phyloP scores from a whole-genome alignment of 306 rosid species.

The Cicer chorassanicum region DNA sequence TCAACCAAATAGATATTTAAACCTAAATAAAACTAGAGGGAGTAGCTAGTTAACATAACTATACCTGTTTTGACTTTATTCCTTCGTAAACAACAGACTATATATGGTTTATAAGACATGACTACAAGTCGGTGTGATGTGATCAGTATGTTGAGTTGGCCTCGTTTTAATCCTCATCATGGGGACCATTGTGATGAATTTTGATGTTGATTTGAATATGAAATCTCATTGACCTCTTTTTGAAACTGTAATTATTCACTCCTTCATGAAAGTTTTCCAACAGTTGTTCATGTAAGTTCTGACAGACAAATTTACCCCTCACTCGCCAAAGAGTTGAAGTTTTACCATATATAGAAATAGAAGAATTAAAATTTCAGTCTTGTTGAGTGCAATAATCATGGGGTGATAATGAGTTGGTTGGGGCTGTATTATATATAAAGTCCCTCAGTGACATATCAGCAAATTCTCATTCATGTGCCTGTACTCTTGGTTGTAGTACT shows the following conservation, averaged over 20 bases:
- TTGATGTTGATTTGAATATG: slow-evolving; percentile 38
- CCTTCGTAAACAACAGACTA: slow-evolving; percentile 9
- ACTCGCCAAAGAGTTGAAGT: slow-evolving; percentile 16
- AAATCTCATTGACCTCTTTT: slow-evolving; percentile 51
- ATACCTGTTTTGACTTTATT: neutral
- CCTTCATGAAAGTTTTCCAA: slow-evolving; percentile 34
- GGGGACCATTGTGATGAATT: slow-evolving; percentile 41
- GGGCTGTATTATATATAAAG: neutral
- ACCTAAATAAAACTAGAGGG: too few species aligned
- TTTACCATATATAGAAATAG: slow-evolving; percentile 27
- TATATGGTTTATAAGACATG: slow-evolving; percentile 1
- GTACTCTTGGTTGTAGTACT: slow-evolving; percentile 26
- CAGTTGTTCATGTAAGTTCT: slow-evolving; percentile 33
- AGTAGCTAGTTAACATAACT: neutral
- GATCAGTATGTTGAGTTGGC: slow-evolving; percentile 50
- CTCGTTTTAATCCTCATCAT: slow-evolving; percentile 21
- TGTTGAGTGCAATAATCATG: slow-evolving; percentile 38
- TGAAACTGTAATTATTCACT: slow-evolving; percentile 27
- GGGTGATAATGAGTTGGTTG: slow-evolving; percentile 15
- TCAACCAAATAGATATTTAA: too few species aligned
- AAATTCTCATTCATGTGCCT: slow-evolving; percentile 41
- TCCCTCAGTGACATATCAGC: slow-evolving; percentile 38
- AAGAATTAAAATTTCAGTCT: slow-evolving; percentile 34
- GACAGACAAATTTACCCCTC: neutral
- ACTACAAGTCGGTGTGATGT: slow-evolving; percentile 20